Base-by-base conservation (phyloP, 2,329 filamentous ascomycete genomes). In the Exophiala phaeomuriformis region DNA sequence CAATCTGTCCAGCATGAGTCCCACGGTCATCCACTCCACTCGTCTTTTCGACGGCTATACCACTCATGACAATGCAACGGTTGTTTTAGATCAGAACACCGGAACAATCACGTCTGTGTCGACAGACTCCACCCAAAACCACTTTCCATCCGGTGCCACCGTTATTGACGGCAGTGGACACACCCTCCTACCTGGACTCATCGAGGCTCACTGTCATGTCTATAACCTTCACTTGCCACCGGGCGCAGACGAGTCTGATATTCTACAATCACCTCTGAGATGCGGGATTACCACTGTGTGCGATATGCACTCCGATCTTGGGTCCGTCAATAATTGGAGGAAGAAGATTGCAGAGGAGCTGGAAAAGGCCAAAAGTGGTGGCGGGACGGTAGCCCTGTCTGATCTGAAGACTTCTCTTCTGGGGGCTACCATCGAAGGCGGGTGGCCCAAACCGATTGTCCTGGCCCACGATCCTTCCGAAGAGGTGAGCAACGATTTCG, bases 381-480 rank as follows among this genome's bases (percentile, higher is more conserved):
- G 52, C 10, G 51, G 56, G 7, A 53, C 47, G n/a, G 61, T 63
- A 27, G 49, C 49, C n/a, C 33, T 62, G n/a, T 53, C 57, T 8
- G 72, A 76, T 51, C 70, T 78, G 61, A 79, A 77, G 60, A 75
- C 70, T 1, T 71, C 72, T 1, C 72, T 74, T 7, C 68, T 72
- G 57, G 70, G 72, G 0, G 77, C 77, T 3, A 78, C 76, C 0
- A 72, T 79, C 32, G 69, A 75, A 3, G 75, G 72, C 36, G 77
- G 77, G 2, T 80, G 77, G 77, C 77, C 77, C 67, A 76, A 58
- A 45, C 61, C 57, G 28, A 56, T 61, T 33, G 60, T 63, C 9
- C 47, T 61, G 2, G 51, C 36, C 19, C 53, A 50, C 36, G 41
- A 60, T 46, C 55, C 61, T 30, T 46, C 64, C 69, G 61, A 72